A percentile compares a stretch with the other conserved stretches of the same genome.
Evolutionary conservation across 768 basidiomycete genomes (phyloP).

Genomic region (Suillus occidentalis): DNA sequence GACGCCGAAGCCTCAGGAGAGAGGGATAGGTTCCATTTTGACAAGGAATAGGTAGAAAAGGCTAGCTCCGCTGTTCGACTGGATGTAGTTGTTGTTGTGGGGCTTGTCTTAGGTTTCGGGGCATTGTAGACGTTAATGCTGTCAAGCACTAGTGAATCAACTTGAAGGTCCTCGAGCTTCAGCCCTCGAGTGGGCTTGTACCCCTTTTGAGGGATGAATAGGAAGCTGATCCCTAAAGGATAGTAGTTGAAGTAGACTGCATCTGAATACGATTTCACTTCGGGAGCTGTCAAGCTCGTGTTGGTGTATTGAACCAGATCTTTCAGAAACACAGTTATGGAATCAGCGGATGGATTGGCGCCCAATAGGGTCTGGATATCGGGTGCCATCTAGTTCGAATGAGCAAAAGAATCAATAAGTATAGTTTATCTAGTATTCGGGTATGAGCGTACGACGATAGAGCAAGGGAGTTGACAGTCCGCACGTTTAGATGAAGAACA

Average conservation of each 20-base stretch:
- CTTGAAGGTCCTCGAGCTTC: conserved; percentile 45
- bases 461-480: neutral
- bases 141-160: conserved; percentile 57
- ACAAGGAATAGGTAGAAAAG: conserved; percentile 57
- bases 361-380: conserved; percentile 47
- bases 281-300: conserved; percentile 36
- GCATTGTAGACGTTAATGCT: conserved; percentile 85
- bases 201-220: conserved; percentile 65
- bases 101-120: conserved; percentile 31
- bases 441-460: neutral
- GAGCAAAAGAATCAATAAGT: neutral
- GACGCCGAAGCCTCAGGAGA: conserved; percentile 17
- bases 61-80: conserved; percentile 47
- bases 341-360: conserved; percentile 46
- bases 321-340: conserved; percentile 44
- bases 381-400: conserved; percentile 13
- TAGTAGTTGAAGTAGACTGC: conserved; percentile 86
- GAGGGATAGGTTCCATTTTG: conserved; percentile 52
- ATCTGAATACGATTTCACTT: conserved; percentile 80
- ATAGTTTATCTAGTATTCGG: neutral
- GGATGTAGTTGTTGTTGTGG: conserved; percentile 34
- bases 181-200: conserved; percentile 57
- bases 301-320: conserved; percentile 23
- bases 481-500: neutral
- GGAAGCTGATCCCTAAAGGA: conserved; percentile 75